phyloP scores from a whole-genome alignment of 1,139 yeast species.

The Blastobotrys arbuscula region DNA sequence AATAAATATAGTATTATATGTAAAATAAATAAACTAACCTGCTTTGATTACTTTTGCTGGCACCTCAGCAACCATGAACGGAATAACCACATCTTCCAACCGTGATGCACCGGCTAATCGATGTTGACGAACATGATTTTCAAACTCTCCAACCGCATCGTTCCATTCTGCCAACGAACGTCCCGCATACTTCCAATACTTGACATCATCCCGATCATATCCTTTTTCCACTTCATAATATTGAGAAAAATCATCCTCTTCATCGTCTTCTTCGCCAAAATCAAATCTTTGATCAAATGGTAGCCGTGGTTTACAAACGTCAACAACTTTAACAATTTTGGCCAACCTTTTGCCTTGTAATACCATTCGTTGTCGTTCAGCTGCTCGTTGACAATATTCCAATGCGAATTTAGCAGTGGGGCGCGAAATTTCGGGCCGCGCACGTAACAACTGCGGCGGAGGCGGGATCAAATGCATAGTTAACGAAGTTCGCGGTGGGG shows the following conservation, averaged over 20 bases:
- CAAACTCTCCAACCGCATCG: constrained; percentile 51
- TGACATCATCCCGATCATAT: constrained; percentile 20
- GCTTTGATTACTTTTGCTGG: constrained; percentile 27
- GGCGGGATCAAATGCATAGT: constrained; percentile 30
- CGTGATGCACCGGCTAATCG: constrained; percentile 27
- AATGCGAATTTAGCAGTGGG: constrained; percentile 26
- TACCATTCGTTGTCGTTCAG: constrained; percentile 3
- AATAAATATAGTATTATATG: background rate
- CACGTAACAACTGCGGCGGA: constrained; percentile 29
- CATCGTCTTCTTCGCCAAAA: constrained; percentile 8
- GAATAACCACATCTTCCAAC: constrained; percentile 35
- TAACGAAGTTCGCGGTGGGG: constrained; percentile 16
- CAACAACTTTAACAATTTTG: background rate
- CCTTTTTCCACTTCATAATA: background rate
- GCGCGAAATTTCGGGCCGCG: constrained; percentile 27
- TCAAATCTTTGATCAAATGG: constrained; percentile 21
- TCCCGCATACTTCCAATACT: constrained; percentile 46
- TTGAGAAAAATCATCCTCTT: background rate
- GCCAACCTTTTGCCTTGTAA: background rate
- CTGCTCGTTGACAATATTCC: constrained; percentile 21
- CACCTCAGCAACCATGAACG: constrained; percentile 42
- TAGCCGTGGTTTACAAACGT: constrained; percentile 19
- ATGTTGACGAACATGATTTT: constrained; percentile 42
- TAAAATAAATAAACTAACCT: constrained; percentile 13
- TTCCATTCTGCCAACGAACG: constrained; percentile 66